These are phyloP conservation scores for Hymenoscyphus linearis DNA, from an alignment of 2,329 filamentous ascomycete species.

Conservation along the genomic window DNA sequence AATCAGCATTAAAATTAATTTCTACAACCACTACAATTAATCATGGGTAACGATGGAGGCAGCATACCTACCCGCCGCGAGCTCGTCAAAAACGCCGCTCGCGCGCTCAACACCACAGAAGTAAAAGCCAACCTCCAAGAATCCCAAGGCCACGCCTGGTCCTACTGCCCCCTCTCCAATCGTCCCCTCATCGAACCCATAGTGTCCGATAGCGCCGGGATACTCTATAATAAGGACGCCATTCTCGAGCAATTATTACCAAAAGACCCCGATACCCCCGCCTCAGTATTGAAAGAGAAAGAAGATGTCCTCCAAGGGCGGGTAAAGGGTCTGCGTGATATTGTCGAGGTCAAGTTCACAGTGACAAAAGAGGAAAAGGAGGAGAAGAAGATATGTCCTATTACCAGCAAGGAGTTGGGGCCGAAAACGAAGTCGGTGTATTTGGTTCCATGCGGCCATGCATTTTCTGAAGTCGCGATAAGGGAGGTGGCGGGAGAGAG, in stretches of 20 bases:
- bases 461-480: slow-evolving; percentile 81
- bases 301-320: slow-evolving; percentile 54
- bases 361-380: slow-evolving; percentile 44
- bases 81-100: slow-evolving; percentile 89
- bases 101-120: slow-evolving; percentile 74
- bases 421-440: slow-evolving; percentile 77
- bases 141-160: slow-evolving; percentile 81
- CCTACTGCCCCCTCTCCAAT: slow-evolving; percentile 79
- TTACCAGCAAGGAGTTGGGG: slow-evolving; percentile 82
- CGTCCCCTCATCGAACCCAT: slow-evolving; percentile 60
- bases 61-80: slow-evolving; percentile 94
- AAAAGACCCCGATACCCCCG: slow-evolving; percentile 44
- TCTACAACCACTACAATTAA: slow-evolving; percentile 1
- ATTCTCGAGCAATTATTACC: slow-evolving; percentile 65
- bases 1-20: neutral
- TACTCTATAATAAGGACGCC: slow-evolving; percentile 91
- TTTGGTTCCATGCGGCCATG: slow-evolving; percentile 90
- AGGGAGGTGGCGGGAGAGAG: slow-evolving; percentile 66
- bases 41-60: slow-evolving; percentile 96
- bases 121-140: slow-evolving; percentile 85
- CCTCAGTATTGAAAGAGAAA: slow-evolving; percentile 42
- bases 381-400: slow-evolving; percentile 73
- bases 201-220: slow-evolving; percentile 79
- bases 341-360: slow-evolving; percentile 76
- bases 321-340: slow-evolving; percentile 77